Conservation (phyloP, 2,329 filamentous ascomycete species). For the Botrytis fabae region DNA sequence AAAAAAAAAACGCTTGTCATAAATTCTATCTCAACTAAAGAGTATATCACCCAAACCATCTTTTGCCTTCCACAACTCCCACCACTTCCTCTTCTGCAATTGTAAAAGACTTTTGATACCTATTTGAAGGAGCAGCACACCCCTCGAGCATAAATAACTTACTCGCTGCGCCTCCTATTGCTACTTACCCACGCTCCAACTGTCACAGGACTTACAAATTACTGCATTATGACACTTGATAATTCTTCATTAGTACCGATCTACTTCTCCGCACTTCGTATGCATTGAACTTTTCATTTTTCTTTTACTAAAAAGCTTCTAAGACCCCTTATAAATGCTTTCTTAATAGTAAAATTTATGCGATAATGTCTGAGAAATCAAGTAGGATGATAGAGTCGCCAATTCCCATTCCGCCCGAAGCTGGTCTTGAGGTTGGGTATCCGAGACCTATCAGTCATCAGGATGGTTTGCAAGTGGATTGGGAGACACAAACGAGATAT, state of each 20-base stretch:
- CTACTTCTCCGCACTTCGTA: neutral
- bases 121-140: neutral
- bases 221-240: neutral
- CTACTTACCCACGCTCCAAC: neutral
- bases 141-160: neutral
- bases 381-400: neutral
- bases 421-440: conserved; percentile 1
- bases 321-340: neutral
- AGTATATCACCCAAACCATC: neutral
- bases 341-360: neutral
- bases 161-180: neutral
- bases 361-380: neutral
- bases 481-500: neutral
- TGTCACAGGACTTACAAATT: neutral
- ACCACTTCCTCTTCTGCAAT: neutral
- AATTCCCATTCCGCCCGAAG: conserved; percentile 9
- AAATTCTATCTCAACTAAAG: neutral
- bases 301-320: no score
- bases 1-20: neutral
- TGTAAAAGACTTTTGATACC: neutral
- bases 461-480: conserved; percentile 5
- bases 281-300: neutral
- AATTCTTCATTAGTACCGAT: neutral
- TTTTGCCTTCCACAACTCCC: neutral
- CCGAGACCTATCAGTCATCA: neutral